These are phyloP conservation scores for Fusarium liriodendri DNA, from an alignment of 2,329 filamentous ascomycete species.

Conservation along the genomic window DNA sequence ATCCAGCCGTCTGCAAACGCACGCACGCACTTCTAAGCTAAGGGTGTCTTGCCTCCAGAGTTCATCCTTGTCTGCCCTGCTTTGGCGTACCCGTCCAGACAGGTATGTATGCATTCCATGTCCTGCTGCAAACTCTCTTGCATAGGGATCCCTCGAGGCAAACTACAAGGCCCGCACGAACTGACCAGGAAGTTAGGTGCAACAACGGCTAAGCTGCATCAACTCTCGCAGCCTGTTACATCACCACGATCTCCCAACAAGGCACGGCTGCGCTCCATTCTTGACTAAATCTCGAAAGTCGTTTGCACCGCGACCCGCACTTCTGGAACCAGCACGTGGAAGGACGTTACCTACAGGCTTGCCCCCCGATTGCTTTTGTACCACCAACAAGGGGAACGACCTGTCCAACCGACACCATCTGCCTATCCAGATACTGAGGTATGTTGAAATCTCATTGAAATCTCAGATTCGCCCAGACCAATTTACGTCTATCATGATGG, in stretches of 20 bases:
- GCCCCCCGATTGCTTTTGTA: slow-evolving; percentile 15
- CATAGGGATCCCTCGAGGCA: slow-evolving; percentile 23
- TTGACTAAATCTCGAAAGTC: slow-evolving; percentile 27
- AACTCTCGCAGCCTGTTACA: slow-evolving; percentile 24
- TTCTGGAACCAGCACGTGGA: slow-evolving; percentile 41
- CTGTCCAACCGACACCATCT: not conserved
- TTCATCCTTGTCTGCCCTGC: slow-evolving; percentile 29
- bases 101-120: slow-evolving; percentile 26
- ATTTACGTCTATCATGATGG: not conserved
- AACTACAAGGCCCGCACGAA: slow-evolving; percentile 28
- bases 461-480: not conserved
- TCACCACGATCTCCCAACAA: slow-evolving; percentile 18
- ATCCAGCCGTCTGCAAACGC: slow-evolving; percentile 27
- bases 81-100: slow-evolving; percentile 17
- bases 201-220: slow-evolving; percentile 29
- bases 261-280: slow-evolving; percentile 18
- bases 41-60: slow-evolving; percentile 35
- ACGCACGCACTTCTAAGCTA: slow-evolving; percentile 26
- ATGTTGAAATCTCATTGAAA: slow-evolving; percentile 6
- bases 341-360: slow-evolving; percentile 31
- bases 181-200: slow-evolving; percentile 35
- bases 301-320: slow-evolving; percentile 39
- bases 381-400: slow-evolving; percentile 10
- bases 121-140: slow-evolving; percentile 17
- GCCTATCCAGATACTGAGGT: slow-evolving; percentile 5